Conservation (phyloP, 768 basidiomycete genomes). For the Cyathus striatus region DNA sequence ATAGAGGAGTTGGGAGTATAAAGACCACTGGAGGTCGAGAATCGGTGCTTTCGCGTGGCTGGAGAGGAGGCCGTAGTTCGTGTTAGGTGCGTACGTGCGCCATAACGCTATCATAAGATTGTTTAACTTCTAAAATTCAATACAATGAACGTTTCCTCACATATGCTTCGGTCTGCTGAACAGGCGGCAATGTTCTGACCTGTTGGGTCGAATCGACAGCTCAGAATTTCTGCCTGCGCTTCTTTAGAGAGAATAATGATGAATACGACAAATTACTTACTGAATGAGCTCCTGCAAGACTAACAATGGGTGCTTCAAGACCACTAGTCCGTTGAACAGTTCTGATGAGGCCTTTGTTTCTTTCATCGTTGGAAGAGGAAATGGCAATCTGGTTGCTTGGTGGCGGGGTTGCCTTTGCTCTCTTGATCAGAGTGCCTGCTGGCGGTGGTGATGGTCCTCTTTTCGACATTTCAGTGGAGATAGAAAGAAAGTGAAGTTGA, state of each 20-base stretch:
- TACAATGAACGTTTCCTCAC: constrained; percentile 41
- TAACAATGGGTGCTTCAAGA: constrained; percentile 91
- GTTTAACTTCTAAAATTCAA: background rate
- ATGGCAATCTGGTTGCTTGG: constrained; percentile 67
- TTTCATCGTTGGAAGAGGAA: constrained; percentile 68
- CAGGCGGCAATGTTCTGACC: constrained; percentile 93
- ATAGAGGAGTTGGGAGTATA: constrained; percentile 67
- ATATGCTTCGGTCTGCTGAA: constrained; percentile 85
- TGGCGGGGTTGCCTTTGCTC: constrained; percentile 46
- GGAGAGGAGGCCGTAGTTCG: constrained; percentile 84
- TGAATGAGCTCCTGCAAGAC: constrained; percentile 80
- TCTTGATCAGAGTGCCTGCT: constrained; percentile 56
- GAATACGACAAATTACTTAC: constrained; percentile 35
- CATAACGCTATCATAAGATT: constrained; percentile 70
- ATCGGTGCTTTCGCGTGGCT: constrained; percentile 88
- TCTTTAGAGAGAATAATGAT: background rate
- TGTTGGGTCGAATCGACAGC: constrained; percentile 90
- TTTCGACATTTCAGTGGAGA: constrained; percentile 56
- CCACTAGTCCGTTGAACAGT: constrained; percentile 89
- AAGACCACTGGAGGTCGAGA: constrained; percentile 88
- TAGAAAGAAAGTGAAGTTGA: no score
- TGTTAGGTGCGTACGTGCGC: constrained; percentile 89
- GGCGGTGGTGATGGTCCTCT: constrained; percentile 55
- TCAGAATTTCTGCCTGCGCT: constrained; percentile 75
- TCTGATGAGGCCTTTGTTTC: constrained; percentile 75